A percentile compares a stretch with the other conserved stretches of the same genome.
Conservation (phyloP, 345 rosid species). For the Hibiscus syriacus region DNA sequence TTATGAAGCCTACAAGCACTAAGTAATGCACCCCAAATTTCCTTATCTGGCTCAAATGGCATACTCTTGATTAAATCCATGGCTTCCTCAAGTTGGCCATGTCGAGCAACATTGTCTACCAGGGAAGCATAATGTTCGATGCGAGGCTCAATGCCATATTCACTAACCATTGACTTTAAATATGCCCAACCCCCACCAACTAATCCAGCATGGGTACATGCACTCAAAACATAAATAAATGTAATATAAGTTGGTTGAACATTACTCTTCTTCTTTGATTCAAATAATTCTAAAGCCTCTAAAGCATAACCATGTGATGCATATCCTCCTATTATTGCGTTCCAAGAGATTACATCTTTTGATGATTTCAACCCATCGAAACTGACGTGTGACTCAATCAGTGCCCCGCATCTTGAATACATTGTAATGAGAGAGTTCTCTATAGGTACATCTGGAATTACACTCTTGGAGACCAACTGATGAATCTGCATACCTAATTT, state of each 20-base stretch:
- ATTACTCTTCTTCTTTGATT: slow-evolving; percentile 9
- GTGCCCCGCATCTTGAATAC: slow-evolving; percentile 13
- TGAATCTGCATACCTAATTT: slow-evolving; percentile 18
- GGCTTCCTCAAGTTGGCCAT: slow-evolving; percentile 14
- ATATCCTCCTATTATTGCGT: slow-evolving; percentile 16
- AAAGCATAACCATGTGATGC: slow-evolving; percentile 15
- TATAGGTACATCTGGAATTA: slow-evolving; percentile 12
- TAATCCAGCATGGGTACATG: slow-evolving; percentile 10
- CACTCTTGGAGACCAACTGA: slow-evolving; percentile 9
- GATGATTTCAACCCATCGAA: slow-evolving; percentile 9
- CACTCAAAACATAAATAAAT: slow-evolving; percentile 12
- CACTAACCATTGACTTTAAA: slow-evolving; percentile 11
- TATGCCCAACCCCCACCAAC: slow-evolving; percentile 13
- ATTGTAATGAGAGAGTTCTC: slow-evolving; percentile 11
- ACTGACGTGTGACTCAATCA: slow-evolving; percentile 2
- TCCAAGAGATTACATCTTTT: slow-evolving; percentile 11
- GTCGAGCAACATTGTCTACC: slow-evolving; percentile 12
- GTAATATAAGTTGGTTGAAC: slow-evolving; percentile 15
- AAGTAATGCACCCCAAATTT: slow-evolving; percentile 11
- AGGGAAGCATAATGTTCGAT: slow-evolving; percentile 15
- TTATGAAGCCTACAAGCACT: slow-evolving; percentile 13
- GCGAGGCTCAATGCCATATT: slow-evolving; percentile 11
- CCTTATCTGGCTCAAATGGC: slow-evolving; percentile 15
- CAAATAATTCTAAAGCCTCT: slow-evolving; percentile 12
- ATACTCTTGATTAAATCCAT: slow-evolving; percentile 11